phyloP scores from a whole-genome alignment of 768 basidiomycete species.

The Kwoniella sp. region DNA sequence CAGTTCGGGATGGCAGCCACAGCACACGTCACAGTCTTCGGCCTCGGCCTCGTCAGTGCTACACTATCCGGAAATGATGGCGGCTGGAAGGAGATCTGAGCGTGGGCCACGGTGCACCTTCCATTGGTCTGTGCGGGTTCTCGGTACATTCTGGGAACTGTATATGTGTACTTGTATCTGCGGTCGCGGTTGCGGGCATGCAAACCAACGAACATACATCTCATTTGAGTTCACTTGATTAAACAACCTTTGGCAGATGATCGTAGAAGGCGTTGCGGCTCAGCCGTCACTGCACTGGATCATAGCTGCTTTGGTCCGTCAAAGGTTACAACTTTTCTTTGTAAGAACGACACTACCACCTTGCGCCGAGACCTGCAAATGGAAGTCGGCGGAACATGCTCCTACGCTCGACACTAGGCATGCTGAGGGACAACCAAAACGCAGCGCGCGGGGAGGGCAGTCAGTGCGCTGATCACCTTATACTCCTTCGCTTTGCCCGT shows the following conservation, averaged over 20 bases:
- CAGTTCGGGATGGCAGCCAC: slow-evolving; percentile 56
- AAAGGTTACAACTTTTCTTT: too few relatives aligned
- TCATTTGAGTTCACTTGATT: too few relatives aligned
- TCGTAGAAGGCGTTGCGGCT: too few relatives aligned
- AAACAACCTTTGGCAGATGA: too few relatives aligned
- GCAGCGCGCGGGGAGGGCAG: not conserved
- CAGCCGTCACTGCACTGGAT: too few relatives aligned
- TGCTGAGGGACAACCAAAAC: slow-evolving; percentile 5
- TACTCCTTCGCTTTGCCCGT: not conserved
- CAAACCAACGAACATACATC: too few relatives aligned
- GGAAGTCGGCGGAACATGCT: slow-evolving; percentile 12
- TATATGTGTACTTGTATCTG: too few relatives aligned
- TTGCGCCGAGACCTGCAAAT: slow-evolving; percentile 15
- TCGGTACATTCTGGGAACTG: too few relatives aligned
- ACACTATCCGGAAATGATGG: slow-evolving; percentile 48
- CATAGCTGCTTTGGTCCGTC: too few relatives aligned
- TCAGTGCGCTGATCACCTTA: not conserved
- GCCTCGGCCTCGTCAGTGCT: slow-evolving; percentile 53
- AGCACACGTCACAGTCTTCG: slow-evolving; percentile 55
- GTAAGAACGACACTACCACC: slow-evolving; percentile 18
- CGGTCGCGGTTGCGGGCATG: too few relatives aligned
- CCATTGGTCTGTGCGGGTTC: too few relatives aligned
- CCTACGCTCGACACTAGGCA: slow-evolving; percentile 12
- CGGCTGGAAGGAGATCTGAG: slow-evolving; percentile 56
- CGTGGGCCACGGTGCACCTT: too few relatives aligned